A percentile compares a stretch with the other conserved stretches of the same genome.
Conservation (phyloP, 2,329 filamentous ascomycete species). For the Cladophialophora carrionii region DNA sequence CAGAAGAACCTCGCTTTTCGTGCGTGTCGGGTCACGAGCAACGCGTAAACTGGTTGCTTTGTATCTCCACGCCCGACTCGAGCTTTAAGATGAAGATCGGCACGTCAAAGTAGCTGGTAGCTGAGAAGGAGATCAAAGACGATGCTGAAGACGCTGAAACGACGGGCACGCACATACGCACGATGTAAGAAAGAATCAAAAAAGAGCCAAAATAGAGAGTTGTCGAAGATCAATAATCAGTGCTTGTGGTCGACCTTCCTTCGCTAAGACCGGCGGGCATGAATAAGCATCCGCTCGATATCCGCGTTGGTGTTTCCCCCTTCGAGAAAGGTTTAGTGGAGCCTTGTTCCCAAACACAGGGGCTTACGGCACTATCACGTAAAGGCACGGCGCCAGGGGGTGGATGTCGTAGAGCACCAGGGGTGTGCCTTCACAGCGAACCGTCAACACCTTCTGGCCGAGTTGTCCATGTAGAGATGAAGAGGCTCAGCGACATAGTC, state of each 20-base stretch:
- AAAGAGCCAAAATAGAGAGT: not conserved
- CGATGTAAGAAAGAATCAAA: not conserved
- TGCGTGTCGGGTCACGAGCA: not conserved
- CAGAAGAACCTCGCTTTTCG: too few relatives aligned
- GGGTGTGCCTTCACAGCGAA: not conserved
- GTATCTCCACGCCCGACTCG: not conserved
- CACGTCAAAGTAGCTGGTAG: not conserved
- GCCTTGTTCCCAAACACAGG: too few relatives aligned
- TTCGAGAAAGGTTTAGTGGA: slow-evolving; percentile 6
- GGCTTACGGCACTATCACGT: too few relatives aligned
- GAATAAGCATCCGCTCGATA: slow-evolving; percentile 5
- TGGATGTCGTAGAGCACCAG: not conserved
- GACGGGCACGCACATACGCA: too few relatives aligned
- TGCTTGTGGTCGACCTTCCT: not conserved
- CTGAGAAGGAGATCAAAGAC: not conserved
- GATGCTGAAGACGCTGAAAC: not conserved
- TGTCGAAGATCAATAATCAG: not conserved
- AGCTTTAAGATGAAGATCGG: not conserved
- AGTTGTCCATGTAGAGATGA: not conserved
- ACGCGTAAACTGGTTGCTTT: not conserved
- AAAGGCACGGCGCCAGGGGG: not conserved
- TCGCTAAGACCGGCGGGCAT: not conserved
- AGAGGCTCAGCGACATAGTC: not conserved
- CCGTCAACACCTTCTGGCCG: not conserved
- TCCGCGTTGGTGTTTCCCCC: slow-evolving; percentile 11